Base-by-base conservation (phyloP, 1,139 yeast species). In the Blastobotrys malaysiensis region DNA sequence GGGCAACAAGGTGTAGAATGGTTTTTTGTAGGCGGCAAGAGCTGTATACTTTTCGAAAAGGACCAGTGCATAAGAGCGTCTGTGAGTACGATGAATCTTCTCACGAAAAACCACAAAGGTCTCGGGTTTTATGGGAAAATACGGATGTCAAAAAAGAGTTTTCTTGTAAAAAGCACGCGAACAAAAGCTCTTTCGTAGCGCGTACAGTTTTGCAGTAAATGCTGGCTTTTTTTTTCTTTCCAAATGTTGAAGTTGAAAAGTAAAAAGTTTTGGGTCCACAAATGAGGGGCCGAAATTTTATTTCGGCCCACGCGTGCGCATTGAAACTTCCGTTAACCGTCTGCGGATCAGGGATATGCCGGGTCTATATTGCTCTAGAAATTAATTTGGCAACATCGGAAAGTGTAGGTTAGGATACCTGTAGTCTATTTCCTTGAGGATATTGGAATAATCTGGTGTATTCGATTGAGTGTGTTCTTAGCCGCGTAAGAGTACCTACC, bases 51-150 rank as follows among this genome's bases (percentile, higher is more conserved):
- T 47, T 53, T 53, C 49, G 53, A 49, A 52, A 55, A 55, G 48
- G 61, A 59, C 61, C 61, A 58, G 57, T 59, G 59, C 62, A 59
- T 59, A 59, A 58, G 61, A 59, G 56, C 55, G 52, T 19, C 39
- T 31, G 39, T 31, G 39, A 13, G 16, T 31, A 7, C 9, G 36
- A 7, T 26, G 36, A 26, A 26, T 13, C 13, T 26, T 26, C 13
- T 22, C 9, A 5, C 26, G 36, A 26, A 26, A 26, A 26, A 26
- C 39, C 16, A 13, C 39, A 31, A 31, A 31, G 39, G 39, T 11
- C 39, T 31, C 39, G 39, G 36, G 13, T 26, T 5, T 26, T 7
- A 11, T 22, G 26, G 9, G 9, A 22, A 5, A 22, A 5, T 5
- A 22, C 7, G 13, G 36, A 26, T 26, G 5, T 31, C 16, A 13